Evolutionary conservation across 805 yeast species (phyloP).

Genomic region (Spathaspora gorwiae): DNA sequence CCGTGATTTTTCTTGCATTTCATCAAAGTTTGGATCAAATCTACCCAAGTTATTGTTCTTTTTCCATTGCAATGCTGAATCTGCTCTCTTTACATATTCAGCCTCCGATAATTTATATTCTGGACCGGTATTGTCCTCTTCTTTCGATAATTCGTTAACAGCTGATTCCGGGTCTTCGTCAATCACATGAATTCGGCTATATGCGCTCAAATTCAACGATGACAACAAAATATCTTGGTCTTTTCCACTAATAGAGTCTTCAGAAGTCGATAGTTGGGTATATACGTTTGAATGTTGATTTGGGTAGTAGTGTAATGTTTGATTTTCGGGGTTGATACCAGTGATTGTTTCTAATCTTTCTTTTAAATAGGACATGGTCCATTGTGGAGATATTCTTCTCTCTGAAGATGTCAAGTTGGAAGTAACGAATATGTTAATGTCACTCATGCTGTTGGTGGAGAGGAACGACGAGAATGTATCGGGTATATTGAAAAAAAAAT

Average conservation of each 20-base stretch:
- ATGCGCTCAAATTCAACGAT: constrained; percentile 28
- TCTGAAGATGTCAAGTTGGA: constrained; percentile 68
- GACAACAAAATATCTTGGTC: constrained; percentile 15
- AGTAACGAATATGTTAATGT: constrained; percentile 54
- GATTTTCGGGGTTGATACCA: constrained; percentile 63
- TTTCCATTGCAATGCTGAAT: constrained; percentile 79
- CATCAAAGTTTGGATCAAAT: constrained; percentile 51
- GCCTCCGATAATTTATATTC: constrained; percentile 50
- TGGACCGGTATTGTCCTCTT: constrained; percentile 23
- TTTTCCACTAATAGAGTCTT: constrained; percentile 10
- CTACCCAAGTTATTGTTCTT: constrained; percentile 63
- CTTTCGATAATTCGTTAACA: constrained; percentile 31
- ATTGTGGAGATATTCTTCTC: constrained; percentile 56
- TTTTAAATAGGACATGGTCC: constrained; percentile 55
- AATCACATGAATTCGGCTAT: constrained; percentile 52
- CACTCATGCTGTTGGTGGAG: constrained; percentile 17
- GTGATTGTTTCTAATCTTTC: constrained; percentile 61
- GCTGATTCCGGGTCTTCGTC: constrained; percentile 53
- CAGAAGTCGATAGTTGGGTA: constrained; percentile 18
- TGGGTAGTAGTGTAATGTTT: constrained; percentile 45
- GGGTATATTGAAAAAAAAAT: no score
- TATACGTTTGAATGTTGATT: constrained; percentile 33
- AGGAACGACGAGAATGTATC: no score
- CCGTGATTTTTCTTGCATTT: constrained; percentile 24
- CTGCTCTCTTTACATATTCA: constrained; percentile 54